These are phyloP conservation scores for Coriolopsis trogii DNA, from an alignment of 1,284 basidiomycete genomes.

Conservation along the genomic window DNA sequence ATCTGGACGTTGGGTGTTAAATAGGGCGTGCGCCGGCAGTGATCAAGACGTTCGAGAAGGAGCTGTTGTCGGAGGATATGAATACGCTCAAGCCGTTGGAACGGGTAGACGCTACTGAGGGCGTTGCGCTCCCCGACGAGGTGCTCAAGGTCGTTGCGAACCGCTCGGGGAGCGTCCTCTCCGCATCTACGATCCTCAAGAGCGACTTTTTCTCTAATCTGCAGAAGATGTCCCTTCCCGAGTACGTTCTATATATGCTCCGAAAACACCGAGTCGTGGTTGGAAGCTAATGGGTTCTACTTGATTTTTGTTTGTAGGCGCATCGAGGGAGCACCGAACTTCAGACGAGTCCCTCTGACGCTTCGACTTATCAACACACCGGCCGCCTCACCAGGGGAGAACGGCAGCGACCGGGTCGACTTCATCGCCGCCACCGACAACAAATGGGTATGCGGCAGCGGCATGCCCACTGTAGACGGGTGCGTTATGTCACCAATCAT, in stretches of 20 bases:
- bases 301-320: constrained; percentile 52
- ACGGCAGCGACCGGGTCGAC: constrained; percentile 31
- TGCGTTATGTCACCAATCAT: constrained; percentile 36
- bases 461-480: constrained; percentile 88
- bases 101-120: constrained; percentile 70
- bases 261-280: too few species aligned
- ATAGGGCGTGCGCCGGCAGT: too few species aligned
- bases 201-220: constrained; percentile 96
- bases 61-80: constrained; percentile 80
- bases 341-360: constrained; percentile 77
- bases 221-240: constrained; percentile 94
- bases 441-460: constrained; percentile 87
- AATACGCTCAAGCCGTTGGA: constrained; percentile 87
- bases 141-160: constrained; percentile 84
- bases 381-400: constrained; percentile 32
- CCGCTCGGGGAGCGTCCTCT: constrained; percentile 86
- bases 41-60: constrained; percentile 95
- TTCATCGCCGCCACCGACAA: constrained; percentile 45
- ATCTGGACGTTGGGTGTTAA: too few species aligned
- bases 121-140: constrained; percentile 88
- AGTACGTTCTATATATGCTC: constrained; percentile 52
- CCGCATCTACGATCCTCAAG: constrained; percentile 94
- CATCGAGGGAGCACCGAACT: constrained; percentile 93
- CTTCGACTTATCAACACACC: constrained; percentile 44
- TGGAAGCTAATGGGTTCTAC: too few species aligned